Conservation (phyloP, 2,329 filamentous ascomycete species). For the Colletotrichum abscissum region DNA sequence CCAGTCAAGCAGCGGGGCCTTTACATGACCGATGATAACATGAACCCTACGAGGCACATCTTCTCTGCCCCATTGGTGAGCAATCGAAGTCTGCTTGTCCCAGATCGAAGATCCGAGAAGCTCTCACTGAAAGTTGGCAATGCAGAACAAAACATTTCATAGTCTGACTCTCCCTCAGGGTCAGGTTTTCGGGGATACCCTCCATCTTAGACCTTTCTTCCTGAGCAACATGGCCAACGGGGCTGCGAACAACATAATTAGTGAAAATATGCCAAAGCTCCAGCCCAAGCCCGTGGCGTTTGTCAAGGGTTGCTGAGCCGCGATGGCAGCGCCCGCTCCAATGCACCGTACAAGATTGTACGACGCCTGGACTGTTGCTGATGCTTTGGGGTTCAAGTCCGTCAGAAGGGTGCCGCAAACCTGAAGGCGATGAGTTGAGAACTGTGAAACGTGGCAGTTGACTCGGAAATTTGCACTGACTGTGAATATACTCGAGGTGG, state of each 20-base stretch:
- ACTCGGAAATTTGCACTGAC: neutral
- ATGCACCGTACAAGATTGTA: neutral
- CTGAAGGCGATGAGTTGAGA: no score
- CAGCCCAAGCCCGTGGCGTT: neutral
- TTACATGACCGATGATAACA: no score
- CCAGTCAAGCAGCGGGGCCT: no score
- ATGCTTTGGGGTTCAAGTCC: neutral
- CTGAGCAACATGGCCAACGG: neutral
- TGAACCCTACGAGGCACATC: no score
- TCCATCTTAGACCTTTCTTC: neutral
- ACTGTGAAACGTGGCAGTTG: no score
- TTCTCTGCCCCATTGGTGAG: accelerated
- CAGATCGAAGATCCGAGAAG: no score
- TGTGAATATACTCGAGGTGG: slow-evolving; percentile 31
- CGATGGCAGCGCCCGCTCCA: neutral
- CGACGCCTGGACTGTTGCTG: neutral
- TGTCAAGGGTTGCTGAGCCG: neutral
- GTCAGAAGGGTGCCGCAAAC: no score
- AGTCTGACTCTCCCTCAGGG: no score
- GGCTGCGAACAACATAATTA: neutral
- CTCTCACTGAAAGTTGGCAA: no score
- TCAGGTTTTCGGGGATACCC: no score
- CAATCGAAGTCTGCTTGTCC: no score
- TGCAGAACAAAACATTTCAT: no score
- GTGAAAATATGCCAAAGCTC: neutral